Base-by-base conservation (phyloP, 495 filamentous ascomycete genomes). In the Annulohypoxylon maeteangense region DNA sequence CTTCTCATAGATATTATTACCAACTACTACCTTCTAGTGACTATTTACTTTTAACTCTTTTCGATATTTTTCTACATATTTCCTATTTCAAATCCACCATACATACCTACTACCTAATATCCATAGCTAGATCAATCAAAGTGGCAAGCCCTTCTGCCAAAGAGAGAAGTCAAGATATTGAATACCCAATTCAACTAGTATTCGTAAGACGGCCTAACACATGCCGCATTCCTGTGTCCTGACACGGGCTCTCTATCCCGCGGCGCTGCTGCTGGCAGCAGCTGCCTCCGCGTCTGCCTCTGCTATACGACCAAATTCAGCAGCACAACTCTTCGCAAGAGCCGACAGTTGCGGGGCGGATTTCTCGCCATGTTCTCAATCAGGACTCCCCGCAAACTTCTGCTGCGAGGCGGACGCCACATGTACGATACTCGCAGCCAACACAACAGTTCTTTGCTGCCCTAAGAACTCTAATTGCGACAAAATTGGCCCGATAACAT, bases 381-480 rank as follows among this genome's bases (percentile, higher is more conserved):
- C 81, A 6, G 82, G 81, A 7, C 82, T 95, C 14, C 91, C 92
- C 1, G 80, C 82, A 40, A 81, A 87, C 75, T 97, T 96, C 82
- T 96, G 93, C 82, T 97, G 94, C 77, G 81, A 87, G 7, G 71
- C 82, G 16, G 79, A 76, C 2, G 80, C 87, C n/a, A 87, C 78
- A 20, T 97, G 94, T 75, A 76, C 90, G 40, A 71, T 82, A 29
- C 81, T 95, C 32, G 92, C 93, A 62, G 85, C 80, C 45, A 84
- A 81, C 32, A 92, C 87, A 11, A 91, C 92, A 0, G 84, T 89
- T 3, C 84, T 97, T 18, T 97, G 94, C 82, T 97, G 94, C 77
- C 92, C 92, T 7, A 62, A 78, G 2, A 89, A 87, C 1, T 63
- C 73, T 11, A 81, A 83, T 71, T 97, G 94, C 80, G 63, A 79